Conservation (phyloP, 2,329 filamentous ascomycete species). For the Lecanicillium sp. region DNA sequence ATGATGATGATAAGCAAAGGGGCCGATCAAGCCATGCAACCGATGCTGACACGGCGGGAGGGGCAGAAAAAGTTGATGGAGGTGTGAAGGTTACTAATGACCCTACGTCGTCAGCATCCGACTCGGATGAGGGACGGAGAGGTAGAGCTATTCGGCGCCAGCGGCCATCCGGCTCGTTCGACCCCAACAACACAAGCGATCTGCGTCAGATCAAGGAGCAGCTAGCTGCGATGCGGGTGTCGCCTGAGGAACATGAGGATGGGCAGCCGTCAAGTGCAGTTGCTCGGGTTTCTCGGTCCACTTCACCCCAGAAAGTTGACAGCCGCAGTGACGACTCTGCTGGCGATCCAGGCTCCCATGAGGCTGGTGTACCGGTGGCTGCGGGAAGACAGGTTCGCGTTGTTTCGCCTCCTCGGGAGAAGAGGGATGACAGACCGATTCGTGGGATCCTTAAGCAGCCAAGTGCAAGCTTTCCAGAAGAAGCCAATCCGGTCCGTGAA, state of each 20-base stretch:
- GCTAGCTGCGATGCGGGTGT: conserved; percentile 32
- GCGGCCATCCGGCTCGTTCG: conserved; percentile 33
- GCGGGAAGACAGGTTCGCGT: conserved; percentile 51
- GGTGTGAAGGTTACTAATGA: conserved; percentile 22
- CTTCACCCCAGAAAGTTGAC: conserved; percentile 8
- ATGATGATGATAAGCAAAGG: too few species aligned
- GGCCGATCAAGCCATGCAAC: too few species aligned
- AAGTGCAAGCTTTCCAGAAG: conserved; percentile 76
- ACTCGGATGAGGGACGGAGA: conserved; percentile 34
- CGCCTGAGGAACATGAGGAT: conserved; percentile 15
- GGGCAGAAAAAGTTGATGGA: conserved; percentile 14
- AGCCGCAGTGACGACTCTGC: too few species aligned
- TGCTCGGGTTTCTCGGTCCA: conserved; percentile 8
- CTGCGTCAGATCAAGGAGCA: conserved; percentile 42
- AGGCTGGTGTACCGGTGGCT: conserved; percentile 21
- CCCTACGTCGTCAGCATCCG: conserved; percentile 23
- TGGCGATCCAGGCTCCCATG: conserved; percentile 22
- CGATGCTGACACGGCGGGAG: conserved; percentile 27
- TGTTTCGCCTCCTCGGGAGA: conserved; percentile 61
- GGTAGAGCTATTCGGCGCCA: conserved; percentile 25
- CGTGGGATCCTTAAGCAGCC: conserved; percentile 84
- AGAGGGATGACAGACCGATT: conserved; percentile 58
- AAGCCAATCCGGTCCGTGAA: conserved; percentile 73
- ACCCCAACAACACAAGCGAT: conserved; percentile 44
- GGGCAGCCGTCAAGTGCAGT: conserved; percentile 3